phyloP scores from a whole-genome alignment of 768 basidiomycete genomes.

The Termitomyces sp. region DNA sequence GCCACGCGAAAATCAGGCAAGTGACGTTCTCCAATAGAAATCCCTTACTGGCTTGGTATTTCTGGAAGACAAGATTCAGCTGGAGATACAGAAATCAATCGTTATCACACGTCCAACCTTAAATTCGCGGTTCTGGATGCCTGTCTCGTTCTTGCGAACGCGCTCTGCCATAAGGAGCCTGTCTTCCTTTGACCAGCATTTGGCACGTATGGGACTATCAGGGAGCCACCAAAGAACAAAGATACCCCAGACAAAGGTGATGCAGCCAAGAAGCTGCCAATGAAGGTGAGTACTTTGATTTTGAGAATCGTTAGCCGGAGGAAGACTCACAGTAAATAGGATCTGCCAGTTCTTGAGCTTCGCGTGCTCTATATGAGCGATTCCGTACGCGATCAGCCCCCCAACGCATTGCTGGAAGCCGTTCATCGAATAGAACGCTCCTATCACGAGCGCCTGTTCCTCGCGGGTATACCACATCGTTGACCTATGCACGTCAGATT shows the following conservation, averaged over 20 bases:
- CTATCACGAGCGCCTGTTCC: conserved; percentile 45
- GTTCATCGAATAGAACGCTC: conserved; percentile 44
- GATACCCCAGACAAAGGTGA: conserved; percentile 45
- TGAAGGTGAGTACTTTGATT: not conserved
- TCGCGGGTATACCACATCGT: conserved; percentile 52
- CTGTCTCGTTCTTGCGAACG: conserved; percentile 49
- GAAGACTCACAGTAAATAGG: conserved; percentile 32
- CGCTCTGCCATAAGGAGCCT: conserved; percentile 46
- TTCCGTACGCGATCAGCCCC: conserved; percentile 47
- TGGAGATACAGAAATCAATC: not conserved
- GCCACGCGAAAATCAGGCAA: not conserved
- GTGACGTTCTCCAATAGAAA: not conserved
- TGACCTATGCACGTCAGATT: conserved; percentile 24
- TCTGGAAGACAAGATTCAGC: conserved; percentile 5
- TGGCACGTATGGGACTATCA: conserved; percentile 44
- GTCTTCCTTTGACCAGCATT: conserved; percentile 44
- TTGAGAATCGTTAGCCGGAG: not conserved
- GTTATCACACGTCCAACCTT: conserved; percentile 25
- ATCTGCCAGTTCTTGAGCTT: conserved; percentile 49
- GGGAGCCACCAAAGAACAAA: conserved; percentile 50
- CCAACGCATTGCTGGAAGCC: conserved; percentile 46
- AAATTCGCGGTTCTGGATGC: conserved; percentile 48
- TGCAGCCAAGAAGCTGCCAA: conserved; percentile 37
- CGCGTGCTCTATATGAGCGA: conserved; percentile 39
- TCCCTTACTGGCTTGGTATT: conserved; percentile 29